Evolutionary conservation across 2,329 filamentous ascomycete species (phyloP), one percentile per base, ranked within the genome.

Genomic region (Clarireedia homoeocarpa): DNA sequence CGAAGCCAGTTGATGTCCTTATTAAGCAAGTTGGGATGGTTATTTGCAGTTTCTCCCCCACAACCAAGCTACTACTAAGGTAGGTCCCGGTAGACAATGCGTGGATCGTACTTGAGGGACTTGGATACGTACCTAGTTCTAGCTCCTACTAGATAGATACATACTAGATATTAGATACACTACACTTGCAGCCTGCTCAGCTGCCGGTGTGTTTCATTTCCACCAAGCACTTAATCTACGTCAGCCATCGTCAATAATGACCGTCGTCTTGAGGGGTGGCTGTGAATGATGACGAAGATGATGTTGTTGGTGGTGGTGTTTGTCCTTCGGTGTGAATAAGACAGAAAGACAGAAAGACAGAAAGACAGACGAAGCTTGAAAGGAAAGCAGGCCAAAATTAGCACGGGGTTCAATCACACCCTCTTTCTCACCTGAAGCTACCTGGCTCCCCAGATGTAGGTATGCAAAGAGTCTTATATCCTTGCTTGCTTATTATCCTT

Each of bases 131-230:
- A 20, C 20, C 20, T 20, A 20, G 20, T 20, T 20, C 20, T 20
- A 20, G 20, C 20, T 47, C 27, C 15, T 51, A 20, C 36, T 17
- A 48, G 27, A 10, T 30, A 30, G 27, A 30, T 30, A 30, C 27
- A 30, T 30, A 30, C 10, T 9, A 30, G 5, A 30, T 30, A 30
- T 9, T 9, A 30, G 2, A 30, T 47, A 17, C 42, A n/a, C 30
- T 24, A 36, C 26, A 12, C 45, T 34, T 23, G n/a, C 17, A 46
- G 50, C 39, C 42, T 48, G 42, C 46, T 17, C 38, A 20, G 46
- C 45, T 53, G 40, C 24, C 45, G 40, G 27, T 47, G 17, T 20
- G 51, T 53, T 53, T 46, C 51, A 47, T 36, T 53, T 42, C 42
- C 27, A 53, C 27, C 27, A 10, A 30, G 6, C 27, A 30, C 6